phyloP scores from a whole-genome alignment of 805 yeast species.

The Yarrowia keelungensis region DNA sequence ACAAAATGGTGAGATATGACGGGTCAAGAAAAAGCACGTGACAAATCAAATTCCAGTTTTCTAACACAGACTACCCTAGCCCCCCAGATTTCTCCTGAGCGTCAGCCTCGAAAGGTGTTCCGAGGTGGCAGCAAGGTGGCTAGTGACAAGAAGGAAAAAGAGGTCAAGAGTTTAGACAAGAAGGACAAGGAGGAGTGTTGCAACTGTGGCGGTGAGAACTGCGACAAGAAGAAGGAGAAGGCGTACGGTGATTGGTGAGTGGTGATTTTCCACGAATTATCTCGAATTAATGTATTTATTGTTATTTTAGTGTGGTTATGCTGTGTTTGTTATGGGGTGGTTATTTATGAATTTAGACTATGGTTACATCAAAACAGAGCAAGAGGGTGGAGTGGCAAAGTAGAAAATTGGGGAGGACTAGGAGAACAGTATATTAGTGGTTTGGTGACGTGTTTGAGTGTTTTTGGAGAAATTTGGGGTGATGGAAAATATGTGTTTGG shows the following conservation, averaged over 20 bases:
- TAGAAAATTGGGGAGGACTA: too few species aligned
- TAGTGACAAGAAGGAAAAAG: background rate
- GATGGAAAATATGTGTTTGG: too few species aligned
- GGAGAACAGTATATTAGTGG: too few species aligned
- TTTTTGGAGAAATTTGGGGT: too few species aligned
- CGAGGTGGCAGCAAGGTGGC: constrained; percentile 3
- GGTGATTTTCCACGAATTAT: background rate
- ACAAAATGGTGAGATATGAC: constrained; percentile 15
- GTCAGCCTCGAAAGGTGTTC: constrained; percentile 37
- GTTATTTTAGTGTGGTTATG: background rate
- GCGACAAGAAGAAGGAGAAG: constrained; percentile 39
- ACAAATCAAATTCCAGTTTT: background rate
- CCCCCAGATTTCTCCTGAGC: constrained; percentile 19
- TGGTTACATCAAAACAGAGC: background rate
- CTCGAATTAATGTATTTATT: constrained; percentile 1
- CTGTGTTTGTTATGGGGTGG: too few species aligned
- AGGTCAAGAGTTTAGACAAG: background rate
- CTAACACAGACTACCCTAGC: constrained; percentile 16
- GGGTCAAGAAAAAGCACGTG: background rate
- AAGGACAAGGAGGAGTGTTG: constrained; percentile 28
- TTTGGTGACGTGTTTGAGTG: too few species aligned
- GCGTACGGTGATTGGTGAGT: constrained; percentile 19
- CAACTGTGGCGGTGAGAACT: constrained; percentile 37
- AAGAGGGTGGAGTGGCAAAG: too few species aligned
- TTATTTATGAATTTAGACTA: background rate